A percentile compares a stretch with the other conserved stretches of the same genome.
Conservation (phyloP, 225 moss, liverwort and hornwort genomes). For the Thuidium tamariscinum region DNA sequence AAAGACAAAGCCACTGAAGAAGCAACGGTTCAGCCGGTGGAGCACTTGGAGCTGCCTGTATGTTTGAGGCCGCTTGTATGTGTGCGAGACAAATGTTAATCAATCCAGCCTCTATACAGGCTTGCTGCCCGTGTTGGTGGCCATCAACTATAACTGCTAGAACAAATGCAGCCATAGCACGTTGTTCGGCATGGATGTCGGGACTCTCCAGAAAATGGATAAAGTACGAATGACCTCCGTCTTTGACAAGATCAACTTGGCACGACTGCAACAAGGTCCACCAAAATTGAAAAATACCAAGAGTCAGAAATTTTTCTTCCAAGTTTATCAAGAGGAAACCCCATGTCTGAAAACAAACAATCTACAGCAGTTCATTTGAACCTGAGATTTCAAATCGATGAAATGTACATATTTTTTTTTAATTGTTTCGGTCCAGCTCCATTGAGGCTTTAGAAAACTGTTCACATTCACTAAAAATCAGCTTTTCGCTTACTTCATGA, state of each 20-base stretch:
- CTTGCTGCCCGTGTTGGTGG: slow-evolving; percentile 68
- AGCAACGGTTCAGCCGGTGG: slow-evolving; percentile 70
- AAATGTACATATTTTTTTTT: background rate
- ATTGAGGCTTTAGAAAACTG: background rate
- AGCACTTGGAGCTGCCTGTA: slow-evolving; percentile 36
- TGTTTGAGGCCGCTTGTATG: slow-evolving; percentile 48
- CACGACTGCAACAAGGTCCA: slow-evolving; percentile 66
- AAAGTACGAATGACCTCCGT: slow-evolving; percentile 89
- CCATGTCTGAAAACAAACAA: background rate
- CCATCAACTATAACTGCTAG: slow-evolving; percentile 89
- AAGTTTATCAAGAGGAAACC: background rate
- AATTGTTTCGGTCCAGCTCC: background rate
- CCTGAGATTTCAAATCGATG: background rate
- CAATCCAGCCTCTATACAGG: slow-evolving; percentile 73
- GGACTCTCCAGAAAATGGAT: slow-evolving; percentile 84
- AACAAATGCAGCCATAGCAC: slow-evolving; percentile 96
- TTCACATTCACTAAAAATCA: background rate
- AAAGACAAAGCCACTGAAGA: slow-evolving; percentile 91
- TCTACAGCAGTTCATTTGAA: background rate
- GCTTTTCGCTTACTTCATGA: background rate
- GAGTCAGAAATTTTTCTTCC: background rate
- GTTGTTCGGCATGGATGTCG: slow-evolving; percentile 82
- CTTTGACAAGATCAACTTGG: slow-evolving; percentile 95
- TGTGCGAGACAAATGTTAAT: slow-evolving; percentile 73
- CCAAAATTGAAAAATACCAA: background rate